Base-by-base conservation (phyloP, 169 alveolate genomes). In the Plasmodium vivax region DNA sequence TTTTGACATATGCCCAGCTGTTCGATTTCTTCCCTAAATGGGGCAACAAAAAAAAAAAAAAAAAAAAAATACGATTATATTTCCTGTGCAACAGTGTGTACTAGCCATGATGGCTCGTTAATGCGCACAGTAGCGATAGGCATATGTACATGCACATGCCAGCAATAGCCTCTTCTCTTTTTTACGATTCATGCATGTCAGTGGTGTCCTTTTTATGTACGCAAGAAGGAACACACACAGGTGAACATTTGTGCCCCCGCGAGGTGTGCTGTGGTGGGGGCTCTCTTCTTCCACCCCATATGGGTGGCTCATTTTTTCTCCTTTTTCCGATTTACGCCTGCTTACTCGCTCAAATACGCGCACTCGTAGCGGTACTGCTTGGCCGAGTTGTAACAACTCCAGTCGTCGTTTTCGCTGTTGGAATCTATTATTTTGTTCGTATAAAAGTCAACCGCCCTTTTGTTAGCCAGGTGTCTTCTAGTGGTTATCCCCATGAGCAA, bases 331-430 rank as follows among this genome's bases (percentile, higher is more conserved):
- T 19, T 75, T 34, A 41, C 6, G 56, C 45, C 14, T 36, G 47
- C 74, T 36, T 88, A 88, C 94, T 88, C 94, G 27, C 34, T 88
- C 74, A 88, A 41, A 23, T 79, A 79, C 8, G 95, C 85, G 32
- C 97, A 96, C 79, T 96, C 97, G 62, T 94, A 95, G 12, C 96
- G 96, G 75, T 96, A 96, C 91, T 96, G 97, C 91, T 85, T 96
- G 16, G 97, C 97, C 19, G 85, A 45, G 93, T 94, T 93, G 84
- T 91, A 96, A 80, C 97, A 96, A n/a, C 94, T 75, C 96, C 96
- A 96, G 81, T 96, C 96, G 19, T 85, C 23, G 41, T 88, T 88
- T 88, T 88, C 94, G 51, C 36, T 88, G n/a, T 80, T 88, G 68
- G 94, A 88, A 38, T 56, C 68, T 34, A 88, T 56, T 30, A 88